Base-by-base conservation (phyloP, 2,329 filamentous ascomycete genomes). In the Trichothecium sympodiale region DNA sequence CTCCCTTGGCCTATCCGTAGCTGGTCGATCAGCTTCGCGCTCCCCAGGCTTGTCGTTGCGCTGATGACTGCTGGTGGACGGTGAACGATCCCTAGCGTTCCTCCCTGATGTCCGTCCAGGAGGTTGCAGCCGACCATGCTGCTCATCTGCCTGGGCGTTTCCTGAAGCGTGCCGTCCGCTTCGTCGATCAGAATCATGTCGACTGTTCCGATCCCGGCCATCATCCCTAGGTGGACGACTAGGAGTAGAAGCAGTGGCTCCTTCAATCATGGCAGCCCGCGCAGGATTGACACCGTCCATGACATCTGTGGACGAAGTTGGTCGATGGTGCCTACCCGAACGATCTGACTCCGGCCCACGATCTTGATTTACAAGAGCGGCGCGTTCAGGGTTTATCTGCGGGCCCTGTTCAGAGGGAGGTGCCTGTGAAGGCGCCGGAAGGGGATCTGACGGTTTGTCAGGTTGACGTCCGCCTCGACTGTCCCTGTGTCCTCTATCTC, bases 361-460 rank as follows among this genome's bases (percentile, higher is more conserved):
- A 17, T 61, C 56, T 40, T 61, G 46, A 1, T 59, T 58, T 35
- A 73, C 63, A 5, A 71, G 53, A 8, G 69, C 62, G 20, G 70
- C 68, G 38, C 72, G 62, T 35, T 73, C 69, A 2, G 72, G 70
- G 41, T 75, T 74, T 46, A 75, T 68, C 8, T 59, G 56, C 7
- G 69, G 67, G 9, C 69, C 71, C 4, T 45, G 31, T 4, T 52
- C 48, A 4, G 42, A 20, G 12, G 39, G 39, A 26, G 54, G 36
- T 26, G 46, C 18, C 25, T 55, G 44, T 2, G 49, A 41, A 27
- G 56, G 43, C 9, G 55, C 44, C n/a, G 48, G 42, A 14, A 51
- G 38, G 3, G 46, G 39, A 8, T 61, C 51, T 25, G 47, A 48
- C 14, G 49, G 41, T 27, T 52, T 49, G 16, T 57, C 54, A 14